Base-by-base conservation (phyloP, 2,329 filamentous ascomycete species). In the Penicillium nordicum region DNA sequence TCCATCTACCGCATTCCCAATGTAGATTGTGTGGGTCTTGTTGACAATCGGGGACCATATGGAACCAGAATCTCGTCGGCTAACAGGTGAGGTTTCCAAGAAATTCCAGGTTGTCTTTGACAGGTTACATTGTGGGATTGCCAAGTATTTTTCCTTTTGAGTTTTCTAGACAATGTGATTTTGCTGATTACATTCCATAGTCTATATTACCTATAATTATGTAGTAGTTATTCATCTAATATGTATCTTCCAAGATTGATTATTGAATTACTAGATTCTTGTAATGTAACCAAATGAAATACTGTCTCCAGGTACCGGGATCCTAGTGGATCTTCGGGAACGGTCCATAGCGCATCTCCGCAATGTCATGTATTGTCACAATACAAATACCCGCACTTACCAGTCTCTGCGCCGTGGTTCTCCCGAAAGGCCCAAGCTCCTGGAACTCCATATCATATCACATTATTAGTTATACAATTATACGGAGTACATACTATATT, bases 251-350 rank as follows among this genome's bases (percentile, higher is more conserved):
- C 21, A 3, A 21, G 21, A 3, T 21, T 21, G 21, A 21, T 21
- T 21, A 21, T 21, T 25, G 18, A 23, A 40, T 21, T 42, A 25
- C 7, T 21, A 27, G 34, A 25, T 42, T 34, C 36, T 11, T 16
- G 30, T 32, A 32, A 5, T 14, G 5, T 32, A 41, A 41, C 23
- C 23, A 42, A 34, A 44, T 32, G 11, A 45, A 50, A 55, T 50
- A 58, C 59, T 14, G 40, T 54, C 59, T 57, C 59, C 59, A 62
- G 54, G 55, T 58, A 65, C 63, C 58, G 53, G 61, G 59, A 58
- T 59, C 55, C 40, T 44, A 57, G 41, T 55, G 59, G 59, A 50
- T 48, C 59, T 44, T 44, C 59, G 59, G 57, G 57, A 60, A 59
- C 51, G 59, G 40, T 49, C 45, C 38, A 53, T 58, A 58, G 48